phyloP scores from a whole-genome alignment of 1,139 yeast genomes.

The Saccharomyces hybrid region DNA sequence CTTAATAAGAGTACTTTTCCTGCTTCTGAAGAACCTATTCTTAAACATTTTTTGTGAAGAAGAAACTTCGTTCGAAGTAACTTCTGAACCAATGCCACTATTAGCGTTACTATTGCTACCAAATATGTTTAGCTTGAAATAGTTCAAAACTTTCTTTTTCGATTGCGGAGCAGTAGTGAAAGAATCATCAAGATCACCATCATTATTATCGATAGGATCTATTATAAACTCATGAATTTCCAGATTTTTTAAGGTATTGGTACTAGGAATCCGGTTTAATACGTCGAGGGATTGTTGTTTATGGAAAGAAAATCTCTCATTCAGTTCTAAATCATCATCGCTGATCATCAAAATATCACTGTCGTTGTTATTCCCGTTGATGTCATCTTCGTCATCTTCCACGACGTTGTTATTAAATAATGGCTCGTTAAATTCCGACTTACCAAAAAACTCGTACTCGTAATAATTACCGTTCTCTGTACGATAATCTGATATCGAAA shows the following conservation, averaged over 20 bases:
- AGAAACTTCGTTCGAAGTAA: too few relatives aligned
- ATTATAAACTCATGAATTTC: neutral
- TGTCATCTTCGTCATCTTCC: too few relatives aligned
- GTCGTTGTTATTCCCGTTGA: neutral
- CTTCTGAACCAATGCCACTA: too few relatives aligned
- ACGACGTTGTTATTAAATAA: too few relatives aligned
- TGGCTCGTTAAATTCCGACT: too few relatives aligned
- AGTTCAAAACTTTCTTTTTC: constrained; percentile 16
- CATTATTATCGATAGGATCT: neutral
- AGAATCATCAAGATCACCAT: neutral
- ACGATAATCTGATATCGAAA: too few relatives aligned
- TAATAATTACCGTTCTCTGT: too few relatives aligned
- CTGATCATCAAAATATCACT: neutral
- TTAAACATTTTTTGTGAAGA: too few relatives aligned
- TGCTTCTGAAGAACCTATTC: too few relatives aligned
- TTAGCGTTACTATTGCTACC: too few relatives aligned
- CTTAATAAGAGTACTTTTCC: neutral
- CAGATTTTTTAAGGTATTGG: neutral
- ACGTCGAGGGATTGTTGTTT: neutral
- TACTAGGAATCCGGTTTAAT: neutral
- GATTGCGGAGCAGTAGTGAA: neutral
- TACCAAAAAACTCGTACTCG: too few relatives aligned
- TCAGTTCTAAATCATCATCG: neutral
- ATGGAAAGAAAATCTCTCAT: neutral
- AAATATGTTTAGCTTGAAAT: constrained; percentile 17